A percentile compares a stretch with the other conserved stretches of the same genome.
These are phyloP conservation scores for Santalum album DNA, from an alignment of 164 flowering plant species.

Conservation along the genomic window DNA sequence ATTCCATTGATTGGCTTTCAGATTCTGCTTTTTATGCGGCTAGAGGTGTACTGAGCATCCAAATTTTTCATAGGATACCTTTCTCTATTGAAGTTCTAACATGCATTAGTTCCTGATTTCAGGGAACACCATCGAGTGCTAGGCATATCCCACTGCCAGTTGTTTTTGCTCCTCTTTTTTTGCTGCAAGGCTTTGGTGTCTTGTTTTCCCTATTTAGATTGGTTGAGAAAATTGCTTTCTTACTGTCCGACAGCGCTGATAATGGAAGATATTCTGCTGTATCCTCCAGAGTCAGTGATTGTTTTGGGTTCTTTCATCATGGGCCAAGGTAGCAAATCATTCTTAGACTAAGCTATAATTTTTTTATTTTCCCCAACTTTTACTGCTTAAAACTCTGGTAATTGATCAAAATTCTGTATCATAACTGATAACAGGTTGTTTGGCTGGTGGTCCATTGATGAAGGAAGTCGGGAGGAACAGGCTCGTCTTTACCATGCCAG, in stretches of 20 bases:
- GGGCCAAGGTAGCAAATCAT: slow-evolving; percentile 99
- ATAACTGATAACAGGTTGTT: slow-evolving; percentile 41
- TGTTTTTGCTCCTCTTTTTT: slow-evolving; percentile 64
- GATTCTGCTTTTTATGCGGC: slow-evolving; percentile 71
- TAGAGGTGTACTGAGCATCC: slow-evolving; percentile 48
- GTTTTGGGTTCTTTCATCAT: slow-evolving; percentile 67
- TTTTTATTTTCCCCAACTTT: too few relatives aligned
- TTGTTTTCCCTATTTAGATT: slow-evolving; percentile 53
- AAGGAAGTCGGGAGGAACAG: slow-evolving; percentile 81
- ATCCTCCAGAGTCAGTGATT: slow-evolving; percentile 48
- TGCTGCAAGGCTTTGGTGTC: slow-evolving; percentile 76
- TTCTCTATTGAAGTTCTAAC: background rate
- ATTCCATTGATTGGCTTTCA: slow-evolving; percentile 68
- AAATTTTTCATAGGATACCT: too few relatives aligned
- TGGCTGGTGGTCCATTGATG: slow-evolving; percentile 99
- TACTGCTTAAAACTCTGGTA: too few relatives aligned
- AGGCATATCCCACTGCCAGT: slow-evolving; percentile 43
- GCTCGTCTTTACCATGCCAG: slow-evolving; percentile 58
- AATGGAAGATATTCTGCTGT: slow-evolving; percentile 38
- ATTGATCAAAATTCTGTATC: too few relatives aligned
- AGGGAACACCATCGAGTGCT: slow-evolving; percentile 77
- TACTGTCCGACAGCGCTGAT: slow-evolving; percentile 33
- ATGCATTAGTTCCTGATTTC: slow-evolving; percentile 13
- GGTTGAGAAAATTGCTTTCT: slow-evolving; percentile 60
- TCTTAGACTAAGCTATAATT: slow-evolving; percentile 1